phyloP scores from a whole-genome alignment of 2,329 filamentous ascomycete genomes.

The Beauveria brongniartii region DNA sequence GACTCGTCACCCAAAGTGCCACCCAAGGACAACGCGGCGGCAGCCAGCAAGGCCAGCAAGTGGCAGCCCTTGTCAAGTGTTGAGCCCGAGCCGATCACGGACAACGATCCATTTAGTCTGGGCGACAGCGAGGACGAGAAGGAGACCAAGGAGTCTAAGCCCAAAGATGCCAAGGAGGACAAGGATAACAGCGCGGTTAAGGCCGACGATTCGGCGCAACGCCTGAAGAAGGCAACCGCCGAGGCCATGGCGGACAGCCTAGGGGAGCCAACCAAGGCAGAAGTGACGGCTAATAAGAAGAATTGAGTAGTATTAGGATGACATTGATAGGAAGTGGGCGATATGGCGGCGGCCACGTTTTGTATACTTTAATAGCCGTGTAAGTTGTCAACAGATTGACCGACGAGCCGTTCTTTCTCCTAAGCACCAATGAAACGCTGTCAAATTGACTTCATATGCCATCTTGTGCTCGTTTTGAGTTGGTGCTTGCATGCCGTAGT shows the following conservation, averaged over 20 bases:
- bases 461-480: neutral
- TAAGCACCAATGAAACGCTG: neutral
- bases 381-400: conserved; percentile 9
- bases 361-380: conserved; percentile 10
- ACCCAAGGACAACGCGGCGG: conserved; percentile 40
- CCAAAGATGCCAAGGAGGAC: conserved; percentile 43
- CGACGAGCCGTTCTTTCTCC: neutral
- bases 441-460: neutral
- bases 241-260: conserved; percentile 52
- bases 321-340: neutral
- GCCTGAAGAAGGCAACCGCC: conserved; percentile 56
- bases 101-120: conserved; percentile 94
- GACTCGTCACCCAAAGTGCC: conserved; percentile 51
- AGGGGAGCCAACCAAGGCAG: conserved; percentile 32
- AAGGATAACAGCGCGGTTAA: conserved; percentile 48
- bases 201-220: conserved; percentile 47
- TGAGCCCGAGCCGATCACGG: conserved; percentile 70
- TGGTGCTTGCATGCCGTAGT: neutral
- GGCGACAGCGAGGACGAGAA: conserved; percentile 95
- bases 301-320: conserved; percentile 11
- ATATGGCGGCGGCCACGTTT: neutral
- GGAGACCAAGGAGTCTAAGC: conserved; percentile 40
- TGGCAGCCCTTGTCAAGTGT: conserved; percentile 91
- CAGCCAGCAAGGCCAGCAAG: conserved; percentile 69
- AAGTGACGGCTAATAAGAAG: conserved; percentile 25